Percentiles rank a stretch among this genome's conserved stretches.
Evolutionary conservation across 108 stramenopile species (phyloP).

Genomic region (Pseudonitzschia multiseries): DNA sequence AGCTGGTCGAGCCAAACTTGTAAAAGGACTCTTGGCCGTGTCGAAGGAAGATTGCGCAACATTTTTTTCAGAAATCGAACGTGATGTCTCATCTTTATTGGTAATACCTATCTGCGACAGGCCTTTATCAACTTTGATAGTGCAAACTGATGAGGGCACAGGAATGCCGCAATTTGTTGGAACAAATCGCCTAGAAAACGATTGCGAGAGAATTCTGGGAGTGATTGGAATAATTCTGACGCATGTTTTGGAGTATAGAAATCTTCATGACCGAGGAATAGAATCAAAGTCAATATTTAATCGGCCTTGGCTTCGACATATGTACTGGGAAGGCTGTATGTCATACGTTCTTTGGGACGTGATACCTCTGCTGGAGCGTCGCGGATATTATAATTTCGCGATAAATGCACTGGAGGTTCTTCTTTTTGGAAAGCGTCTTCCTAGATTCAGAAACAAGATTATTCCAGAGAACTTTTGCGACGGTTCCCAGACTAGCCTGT

Average conservation of each 20-base stretch:
- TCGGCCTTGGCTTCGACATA: constrained; percentile 79
- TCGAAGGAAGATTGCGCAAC: not conserved
- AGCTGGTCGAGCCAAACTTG: constrained; percentile 17
- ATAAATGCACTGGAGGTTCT: constrained; percentile 48
- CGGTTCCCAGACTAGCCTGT: not conserved
- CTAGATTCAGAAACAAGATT: not conserved
- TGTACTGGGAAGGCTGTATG: constrained; percentile 73
- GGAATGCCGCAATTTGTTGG: not conserved
- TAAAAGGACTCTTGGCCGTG: constrained; percentile 11
- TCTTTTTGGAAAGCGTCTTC: constrained; percentile 37
- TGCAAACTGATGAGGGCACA: not conserved
- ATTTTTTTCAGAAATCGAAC: constrained; percentile 15
- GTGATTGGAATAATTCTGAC: constrained; percentile 44
- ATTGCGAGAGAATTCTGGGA: constrained; percentile 63
- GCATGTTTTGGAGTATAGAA: constrained; percentile 44
- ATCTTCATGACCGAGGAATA: not conserved
- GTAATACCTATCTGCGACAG: constrained; percentile 15
- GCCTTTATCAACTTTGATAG: constrained; percentile 13
- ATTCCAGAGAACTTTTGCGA: constrained; percentile 8
- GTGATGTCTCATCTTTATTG: constrained; percentile 14
- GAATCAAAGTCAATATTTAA: constrained; percentile 2
- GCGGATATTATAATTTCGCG: constrained; percentile 51
- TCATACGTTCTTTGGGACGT: constrained; percentile 78
- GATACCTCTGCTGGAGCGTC: constrained; percentile 62
- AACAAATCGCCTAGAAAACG: constrained; percentile 26